Evolutionary conservation across 2,329 filamentous ascomycete genomes (phyloP).

Genomic region (Fusarium veterinarium): DNA sequence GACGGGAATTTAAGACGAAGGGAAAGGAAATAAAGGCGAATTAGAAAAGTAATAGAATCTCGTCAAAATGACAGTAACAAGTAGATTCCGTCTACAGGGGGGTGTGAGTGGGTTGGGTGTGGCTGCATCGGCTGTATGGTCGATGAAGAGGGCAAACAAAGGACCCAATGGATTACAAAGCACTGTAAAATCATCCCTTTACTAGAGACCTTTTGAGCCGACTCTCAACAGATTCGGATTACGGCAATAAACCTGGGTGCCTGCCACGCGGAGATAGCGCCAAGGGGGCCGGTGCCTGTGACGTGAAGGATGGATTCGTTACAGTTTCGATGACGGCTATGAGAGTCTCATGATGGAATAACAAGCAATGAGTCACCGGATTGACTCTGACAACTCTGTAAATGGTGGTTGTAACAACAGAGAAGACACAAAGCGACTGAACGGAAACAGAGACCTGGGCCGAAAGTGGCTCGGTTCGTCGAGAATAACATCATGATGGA

Average conservation of each 20-base stretch:
- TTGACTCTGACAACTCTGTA: not conserved
- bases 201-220: not conserved
- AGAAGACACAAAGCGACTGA: not conserved
- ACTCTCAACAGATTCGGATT: conserved; percentile 23
- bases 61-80: conserved; percentile 25
- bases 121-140: conserved; percentile 21
- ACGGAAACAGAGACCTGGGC: not conserved
- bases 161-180: conserved; percentile 38
- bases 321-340: conserved; percentile 28
- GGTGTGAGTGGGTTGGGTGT: conserved; percentile 23
- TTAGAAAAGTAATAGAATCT: conserved; percentile 15
- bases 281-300: conserved; percentile 9
- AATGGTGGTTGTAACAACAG: not conserved
- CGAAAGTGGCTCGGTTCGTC: conserved; percentile 15
- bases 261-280: conserved; percentile 23
- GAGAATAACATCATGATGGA: conserved; percentile 23
- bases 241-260: conserved; percentile 28
- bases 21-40: conserved; percentile 9
- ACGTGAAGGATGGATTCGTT: not conserved
- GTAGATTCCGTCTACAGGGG: conserved; percentile 8
- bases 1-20: conserved; percentile 17
- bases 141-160: conserved; percentile 6
- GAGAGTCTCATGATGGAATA: conserved; percentile 3
- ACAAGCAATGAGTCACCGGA: not conserved
- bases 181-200: conserved; percentile 3